Evolutionary conservation across 768 basidiomycete species (phyloP).

Genomic region (Suillus subaureus): DNA sequence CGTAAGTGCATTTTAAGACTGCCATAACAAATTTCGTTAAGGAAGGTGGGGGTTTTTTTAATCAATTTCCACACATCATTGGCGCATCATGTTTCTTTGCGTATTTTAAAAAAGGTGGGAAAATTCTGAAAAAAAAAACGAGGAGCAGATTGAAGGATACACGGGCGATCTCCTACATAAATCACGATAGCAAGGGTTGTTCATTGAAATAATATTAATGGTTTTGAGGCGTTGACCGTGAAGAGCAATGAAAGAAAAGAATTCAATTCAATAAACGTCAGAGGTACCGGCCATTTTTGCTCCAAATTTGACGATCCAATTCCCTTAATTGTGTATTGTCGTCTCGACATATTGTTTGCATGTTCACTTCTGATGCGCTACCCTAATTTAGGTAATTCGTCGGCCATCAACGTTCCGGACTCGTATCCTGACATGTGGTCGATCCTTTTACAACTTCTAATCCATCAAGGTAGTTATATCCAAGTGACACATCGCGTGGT

Average conservation of each 20-base stretch:
- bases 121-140: slow-evolving; percentile 12
- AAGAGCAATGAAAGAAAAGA: slow-evolving; percentile 14
- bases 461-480: slow-evolving; percentile 23
- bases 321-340: slow-evolving; percentile 18
- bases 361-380: slow-evolving; percentile 21
- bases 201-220: neutral
- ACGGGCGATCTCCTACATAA: neutral
- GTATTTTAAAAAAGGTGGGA: slow-evolving; percentile 25
- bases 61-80: slow-evolving; percentile 37
- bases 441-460: slow-evolving; percentile 17
- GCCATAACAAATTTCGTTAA: slow-evolving; percentile 42
- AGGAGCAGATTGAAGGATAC: slow-evolving; percentile 7
- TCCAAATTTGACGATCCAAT: slow-evolving; percentile 28
- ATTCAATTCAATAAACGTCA: slow-evolving; percentile 11
- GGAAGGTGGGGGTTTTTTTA: slow-evolving; percentile 48
- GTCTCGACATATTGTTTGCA: neutral
- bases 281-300: slow-evolving; percentile 3
- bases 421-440: slow-evolving; percentile 19
- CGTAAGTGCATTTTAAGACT: slow-evolving; percentile 43
- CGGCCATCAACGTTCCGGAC: slow-evolving; percentile 30
- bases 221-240: slow-evolving; percentile 1
- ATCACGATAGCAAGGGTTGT: slow-evolving; percentile 4
- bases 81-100: slow-evolving; percentile 29
- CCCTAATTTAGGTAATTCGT: slow-evolving; percentile 23
- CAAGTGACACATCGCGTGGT: slow-evolving; percentile 27